Base-by-base conservation (phyloP, 768 basidiomycete species). In the Russula lepida region DNA sequence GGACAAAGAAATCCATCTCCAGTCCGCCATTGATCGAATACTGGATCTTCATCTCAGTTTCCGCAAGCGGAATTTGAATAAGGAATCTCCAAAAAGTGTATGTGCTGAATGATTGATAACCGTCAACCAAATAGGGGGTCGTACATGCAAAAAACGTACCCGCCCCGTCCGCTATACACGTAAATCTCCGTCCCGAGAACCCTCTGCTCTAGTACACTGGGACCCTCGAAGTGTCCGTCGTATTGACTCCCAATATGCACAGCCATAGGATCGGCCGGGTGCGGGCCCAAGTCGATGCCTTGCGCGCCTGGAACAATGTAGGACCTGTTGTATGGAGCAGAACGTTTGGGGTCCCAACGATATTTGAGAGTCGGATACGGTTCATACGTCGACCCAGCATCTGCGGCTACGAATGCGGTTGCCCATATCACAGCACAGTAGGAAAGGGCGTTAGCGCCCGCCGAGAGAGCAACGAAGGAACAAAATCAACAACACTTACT, bases 41-140 rank as follows among this genome's bases (percentile, higher is more conserved):
- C 58, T 74, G 78, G 55, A 98, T 79, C 51, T 78, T 74, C 80
- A 93, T 88, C 74, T 95, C 91, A 39, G 77, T 75, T 9, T 76
- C 73, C 1, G 79, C 78, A 2, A 98, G 72, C 0, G 92, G 92
- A 56, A 99, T 79, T 64, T 86, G 84, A 54, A 98, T 83, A 68
- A 85, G 78, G 75, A 98, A 98, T 56, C 95, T 81, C 89, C 93
- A 98, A 76, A 99, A 99, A 1, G 92, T 92, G 70, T 84, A 93
- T 0, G 88, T 86, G 5, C 93, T 95, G 61, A 30, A 52, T n/a
- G n/a, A n/a, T n/a, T n/a, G 43, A 39, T 27, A 11, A 25, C 28
- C n/a, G 37, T 23, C n/a, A 43, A 25, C 17, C 37, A 25, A 25
- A 6, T 23, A 3, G 2, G 41, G 21, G 6, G 30, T 0, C 0